Conservation (phyloP, 2,329 filamentous ascomycete genomes). For the Aaosphaeria pasadenensis region DNA sequence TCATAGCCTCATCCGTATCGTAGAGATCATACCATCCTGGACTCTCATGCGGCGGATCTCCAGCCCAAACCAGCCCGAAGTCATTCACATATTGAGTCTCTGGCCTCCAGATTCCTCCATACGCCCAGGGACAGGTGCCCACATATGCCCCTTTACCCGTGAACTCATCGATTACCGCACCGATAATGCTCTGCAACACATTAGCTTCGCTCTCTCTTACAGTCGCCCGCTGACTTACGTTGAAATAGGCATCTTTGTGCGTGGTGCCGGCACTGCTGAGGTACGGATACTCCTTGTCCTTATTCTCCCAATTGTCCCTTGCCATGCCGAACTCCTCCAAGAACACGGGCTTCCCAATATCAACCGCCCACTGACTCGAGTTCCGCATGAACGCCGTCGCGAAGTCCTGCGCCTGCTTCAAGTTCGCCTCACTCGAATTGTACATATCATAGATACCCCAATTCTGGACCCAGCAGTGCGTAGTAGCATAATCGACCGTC, state of each 20-base stretch:
- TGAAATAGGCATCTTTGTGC: conserved; percentile 39
- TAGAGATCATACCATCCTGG: conserved; percentile 43
- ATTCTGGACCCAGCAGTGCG: conserved; percentile 41
- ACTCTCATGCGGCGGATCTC: conserved; percentile 39
- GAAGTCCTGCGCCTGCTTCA: conserved; percentile 34
- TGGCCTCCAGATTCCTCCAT: conserved; percentile 38
- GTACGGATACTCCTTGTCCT: conserved; percentile 35
- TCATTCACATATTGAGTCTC: conserved; percentile 37
- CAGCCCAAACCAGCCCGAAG: conserved; percentile 41
- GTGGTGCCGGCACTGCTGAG: conserved; percentile 31
- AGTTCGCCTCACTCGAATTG: conserved; percentile 26
- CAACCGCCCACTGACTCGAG: conserved; percentile 31
- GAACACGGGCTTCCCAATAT: conserved; percentile 38
- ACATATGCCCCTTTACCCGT: conserved; percentile 33
- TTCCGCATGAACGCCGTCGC: conserved; percentile 33
- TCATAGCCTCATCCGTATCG: conserved; percentile 37
- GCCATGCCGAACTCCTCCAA: conserved; percentile 43
- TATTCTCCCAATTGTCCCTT: conserved; percentile 40
- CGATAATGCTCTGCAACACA: conserved; percentile 29
- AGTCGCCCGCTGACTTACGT: conserved; percentile 8
- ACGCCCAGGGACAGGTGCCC: conserved; percentile 39
- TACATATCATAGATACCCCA: conserved; percentile 41
- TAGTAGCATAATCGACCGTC: conserved; percentile 38
- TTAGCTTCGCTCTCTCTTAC: background rate
- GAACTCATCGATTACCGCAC: conserved; percentile 34